Evolutionary conservation across 257 asterid species (phyloP), one percentile per base, ranked within the genome.

Genomic region (Solanum clarkiae): DNA sequence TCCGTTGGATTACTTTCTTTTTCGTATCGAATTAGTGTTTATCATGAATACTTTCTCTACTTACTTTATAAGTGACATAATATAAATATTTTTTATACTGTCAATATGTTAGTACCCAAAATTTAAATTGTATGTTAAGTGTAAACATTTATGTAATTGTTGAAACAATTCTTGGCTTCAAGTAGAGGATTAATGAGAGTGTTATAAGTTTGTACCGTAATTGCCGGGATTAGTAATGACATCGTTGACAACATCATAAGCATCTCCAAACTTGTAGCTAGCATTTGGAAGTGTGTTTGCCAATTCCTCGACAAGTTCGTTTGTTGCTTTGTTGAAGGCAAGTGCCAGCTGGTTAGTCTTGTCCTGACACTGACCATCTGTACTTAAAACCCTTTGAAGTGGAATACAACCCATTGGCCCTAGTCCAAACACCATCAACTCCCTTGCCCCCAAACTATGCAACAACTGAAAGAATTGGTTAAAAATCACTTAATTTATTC

Each of bases 331-430:
- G 68, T 94, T 96, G 91, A 92, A 96, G 57, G 85, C 86, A 1
- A 87, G 91, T 44, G 98, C 98, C 51, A 96, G 88, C 5, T 83
- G 90, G 89, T 94, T 96, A 1, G 99, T 94, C 87, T 85, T 92
- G 9, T 92, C 97, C 12, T 96, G 99, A 80, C 99, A 96, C 1
- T 22, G 92, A 24, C 96, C 93, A 1, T 94, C 89, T 16, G 90
- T 18, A 79, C 96, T 93, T 72, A 96, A 45, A 42, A 94, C 95
- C 68, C 99, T 90, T 88, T 96, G 99, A 18, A 96, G 96, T 10
- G 99, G 99, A 71, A 95, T 95, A 89, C 99, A 95, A 0, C 99
- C 99, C 98, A 96, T 94, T 40, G 99, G 98, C 26, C 99, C 99
- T 36, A 96, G 63, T 29, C 99, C 99, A 86, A 96, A 96, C 81